Percentiles rank a stretch among this genome's conserved stretches.
Conservation (phyloP, 2,329 filamentous ascomycete genomes). For the Colletotrichum sp. region DNA sequence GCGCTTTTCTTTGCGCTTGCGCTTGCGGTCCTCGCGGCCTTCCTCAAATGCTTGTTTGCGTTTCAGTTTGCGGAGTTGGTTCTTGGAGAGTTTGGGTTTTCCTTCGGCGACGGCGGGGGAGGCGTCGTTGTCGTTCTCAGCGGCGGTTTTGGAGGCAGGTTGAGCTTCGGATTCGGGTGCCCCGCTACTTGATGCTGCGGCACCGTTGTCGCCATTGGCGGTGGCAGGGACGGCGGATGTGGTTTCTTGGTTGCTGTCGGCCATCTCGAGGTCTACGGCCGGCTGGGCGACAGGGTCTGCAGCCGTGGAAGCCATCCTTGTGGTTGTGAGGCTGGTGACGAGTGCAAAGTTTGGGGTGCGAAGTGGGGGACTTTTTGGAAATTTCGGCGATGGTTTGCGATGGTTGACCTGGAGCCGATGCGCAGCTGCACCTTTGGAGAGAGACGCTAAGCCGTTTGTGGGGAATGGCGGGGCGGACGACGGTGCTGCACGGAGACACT, state of each 20-base stretch:
- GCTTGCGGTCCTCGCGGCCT: constrained; percentile 63
- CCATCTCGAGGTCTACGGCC: background rate
- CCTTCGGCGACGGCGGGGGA: background rate
- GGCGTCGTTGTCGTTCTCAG: background rate
- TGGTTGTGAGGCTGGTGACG: background rate
- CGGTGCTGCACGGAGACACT: background rate
- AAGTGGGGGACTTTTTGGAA: constrained; percentile 19
- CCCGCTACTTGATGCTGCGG: background rate
- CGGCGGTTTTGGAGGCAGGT: background rate
- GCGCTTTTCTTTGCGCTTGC: constrained; percentile 60
- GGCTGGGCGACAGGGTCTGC: background rate
- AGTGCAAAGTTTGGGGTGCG: constrained; percentile 1
- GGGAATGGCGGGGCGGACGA: background rate
- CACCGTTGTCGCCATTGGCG: background rate
- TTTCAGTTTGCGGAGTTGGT: constrained; percentile 79
- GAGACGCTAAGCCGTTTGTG: background rate
- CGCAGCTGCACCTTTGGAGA: background rate
- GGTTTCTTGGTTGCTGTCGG: background rate
- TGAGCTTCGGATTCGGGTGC: background rate
- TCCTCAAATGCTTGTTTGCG: constrained; percentile 79
- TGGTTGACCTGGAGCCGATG: background rate
- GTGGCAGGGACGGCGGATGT: background rate
- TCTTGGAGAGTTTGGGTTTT: constrained; percentile 71
- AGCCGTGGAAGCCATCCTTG: background rate
- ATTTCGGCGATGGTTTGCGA: constrained; percentile 13